Evolutionary conservation across 1,139 yeast genomes (phyloP), one percentile per base, ranked within the genome.

Genomic region (Arxiozyma slooffiae): DNA sequence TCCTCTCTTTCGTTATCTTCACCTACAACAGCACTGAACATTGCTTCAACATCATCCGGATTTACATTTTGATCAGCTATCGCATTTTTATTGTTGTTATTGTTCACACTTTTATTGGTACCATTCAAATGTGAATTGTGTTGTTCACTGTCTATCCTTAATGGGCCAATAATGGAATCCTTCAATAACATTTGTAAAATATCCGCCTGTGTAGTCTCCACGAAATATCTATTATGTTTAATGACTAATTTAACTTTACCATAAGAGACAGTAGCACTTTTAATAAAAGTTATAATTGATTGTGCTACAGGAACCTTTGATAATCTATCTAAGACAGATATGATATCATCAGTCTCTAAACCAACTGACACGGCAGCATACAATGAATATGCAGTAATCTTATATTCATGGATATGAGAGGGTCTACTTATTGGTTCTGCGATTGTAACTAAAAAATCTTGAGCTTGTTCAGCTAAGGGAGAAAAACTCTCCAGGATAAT

Each of bases 281-380:
- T 80, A 60, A 92, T 94, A 61, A 90, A 90, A 53, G 86, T 80
- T 8, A 86, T 76, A 52, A 94, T 87, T 2, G 92, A 80, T 50
- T 85, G 83, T 0, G 97, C 96, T 34, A 94, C 92, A 0, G 98
- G 98, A 1, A 92, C 96, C 65, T 92, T 92, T 0, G 96, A 88
- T 48, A 92, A 71, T 57, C 98, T 75, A 63, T 85, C 90, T 63
- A 92, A 73, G 39, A 92, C 98, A 37, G 90, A 80, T 37, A 92
- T 86, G 54, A 92, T 94, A 68, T 92, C 98, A 56, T 87, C 90
- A 0, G 98, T 89, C 63, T 92, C 96, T 53, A 92, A 69, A 1
- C 99, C 99, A 41, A 92, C 98, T 7, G 97, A 89, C 14, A 94
- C 99, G 0, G 99, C 98, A 0, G 98, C 98, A 66, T 94, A 94